Conservation (phyloP, 2,329 filamentous ascomycete genomes). For the Cordyceps cicadae region DNA sequence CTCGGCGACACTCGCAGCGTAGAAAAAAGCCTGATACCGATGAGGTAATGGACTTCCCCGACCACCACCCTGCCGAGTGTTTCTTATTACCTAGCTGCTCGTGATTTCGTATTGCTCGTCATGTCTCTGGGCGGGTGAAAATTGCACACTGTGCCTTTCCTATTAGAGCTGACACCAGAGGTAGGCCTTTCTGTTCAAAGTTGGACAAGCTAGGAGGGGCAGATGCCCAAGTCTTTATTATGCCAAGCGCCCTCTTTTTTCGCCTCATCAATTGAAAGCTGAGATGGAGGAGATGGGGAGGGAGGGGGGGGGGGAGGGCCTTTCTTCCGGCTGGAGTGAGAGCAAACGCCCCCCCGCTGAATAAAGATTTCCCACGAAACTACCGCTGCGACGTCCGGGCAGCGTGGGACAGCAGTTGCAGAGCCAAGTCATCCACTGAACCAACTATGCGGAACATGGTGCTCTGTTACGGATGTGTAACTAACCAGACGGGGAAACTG, state of each 20-base stretch:
- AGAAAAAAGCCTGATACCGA: not conserved
- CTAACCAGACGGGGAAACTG: not conserved
- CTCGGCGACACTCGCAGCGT: not conserved
- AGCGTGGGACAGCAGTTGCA: not conserved
- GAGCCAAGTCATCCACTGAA: not conserved
- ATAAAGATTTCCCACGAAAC: constrained; percentile 2
- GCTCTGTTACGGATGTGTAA: not conserved
- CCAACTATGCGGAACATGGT: constrained; percentile 9
- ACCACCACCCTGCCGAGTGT: not conserved
- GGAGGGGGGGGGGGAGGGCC: not conserved
- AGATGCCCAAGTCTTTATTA: not conserved
- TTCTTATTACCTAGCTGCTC: not conserved
- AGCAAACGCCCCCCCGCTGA: constrained; percentile 10
- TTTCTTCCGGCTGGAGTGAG: not conserved
- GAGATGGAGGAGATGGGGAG: not conserved
- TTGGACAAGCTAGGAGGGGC: not conserved
- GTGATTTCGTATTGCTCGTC: constrained; percentile 1
- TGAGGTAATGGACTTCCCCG: constrained; percentile 8
- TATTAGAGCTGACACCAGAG: not conserved
- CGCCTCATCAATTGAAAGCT: constrained; percentile 1
- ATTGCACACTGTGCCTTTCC: not conserved
- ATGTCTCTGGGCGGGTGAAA: not conserved
- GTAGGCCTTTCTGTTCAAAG: not conserved
- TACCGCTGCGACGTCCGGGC: no score
- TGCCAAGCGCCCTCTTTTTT: not conserved